These are phyloP conservation scores for Aspergillus viridinutans DNA, from an alignment of 2,329 filamentous ascomycete genomes.

Conservation along the genomic window DNA sequence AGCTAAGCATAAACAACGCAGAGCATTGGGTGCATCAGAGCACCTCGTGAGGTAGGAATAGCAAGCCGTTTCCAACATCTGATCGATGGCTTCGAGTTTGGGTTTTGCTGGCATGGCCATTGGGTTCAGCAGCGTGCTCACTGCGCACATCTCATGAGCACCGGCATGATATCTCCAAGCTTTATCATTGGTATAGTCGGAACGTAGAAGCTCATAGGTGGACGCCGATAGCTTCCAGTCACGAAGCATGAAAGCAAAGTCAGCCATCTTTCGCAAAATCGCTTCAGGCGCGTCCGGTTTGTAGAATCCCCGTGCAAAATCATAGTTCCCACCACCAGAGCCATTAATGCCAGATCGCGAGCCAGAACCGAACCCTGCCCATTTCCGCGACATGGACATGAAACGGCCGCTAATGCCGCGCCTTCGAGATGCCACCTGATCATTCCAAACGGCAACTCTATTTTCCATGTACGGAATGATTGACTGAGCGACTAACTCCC, in stretches of 20 bases:
- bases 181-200: slow-evolving; percentile 91
- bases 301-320: slow-evolving; percentile 74
- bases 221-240: slow-evolving; percentile 92
- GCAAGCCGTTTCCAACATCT: slow-evolving; percentile 81
- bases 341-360: slow-evolving; percentile 55
- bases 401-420: slow-evolving; percentile 89
- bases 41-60: slow-evolving; percentile 92
- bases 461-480: slow-evolving; percentile 96
- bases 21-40: slow-evolving; percentile 70
- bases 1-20: slow-evolving; percentile 70
- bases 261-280: slow-evolving; percentile 85
- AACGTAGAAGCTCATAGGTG: slow-evolving; percentile 83
- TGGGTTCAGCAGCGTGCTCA: slow-evolving; percentile 75
- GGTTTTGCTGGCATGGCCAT: slow-evolving; percentile 68
- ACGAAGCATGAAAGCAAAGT: slow-evolving; percentile 94
- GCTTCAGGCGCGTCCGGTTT: slow-evolving; percentile 79
- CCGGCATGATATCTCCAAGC: slow-evolving; percentile 95
- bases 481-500: slow-evolving; percentile 93
- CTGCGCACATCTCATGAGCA: slow-evolving; percentile 88
- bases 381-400: slow-evolving; percentile 87
- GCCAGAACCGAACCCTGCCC: slow-evolving; percentile 71
- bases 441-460: slow-evolving; percentile 87
- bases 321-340: slow-evolving; percentile 63
- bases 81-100: slow-evolving; percentile 74
- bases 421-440: slow-evolving; percentile 87